Evolutionary conservation across 129 eudicot species (phyloP).

Genomic region (Escallonia rubra): DNA sequence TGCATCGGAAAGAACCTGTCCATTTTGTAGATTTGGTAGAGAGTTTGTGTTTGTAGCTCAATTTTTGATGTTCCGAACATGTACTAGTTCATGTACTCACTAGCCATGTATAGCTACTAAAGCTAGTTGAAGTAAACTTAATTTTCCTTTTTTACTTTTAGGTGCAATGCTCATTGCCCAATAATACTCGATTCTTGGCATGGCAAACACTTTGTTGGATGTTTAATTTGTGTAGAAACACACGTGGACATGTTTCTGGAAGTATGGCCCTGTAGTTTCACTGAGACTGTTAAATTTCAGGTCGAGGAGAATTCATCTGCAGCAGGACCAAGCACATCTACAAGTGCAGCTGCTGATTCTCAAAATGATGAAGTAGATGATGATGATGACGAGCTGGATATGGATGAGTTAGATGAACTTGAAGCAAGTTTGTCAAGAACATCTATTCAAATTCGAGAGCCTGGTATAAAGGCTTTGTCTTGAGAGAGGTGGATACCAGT

Average conservation of each 20-base stretch:
- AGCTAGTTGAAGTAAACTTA: neutral
- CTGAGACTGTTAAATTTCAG: conserved; percentile 23
- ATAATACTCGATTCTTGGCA: no score
- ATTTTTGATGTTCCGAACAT: no score
- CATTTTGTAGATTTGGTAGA: no score
- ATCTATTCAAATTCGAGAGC: conserved; percentile 62
- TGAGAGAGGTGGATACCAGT: conserved; percentile 1
- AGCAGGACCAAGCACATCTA: conserved; percentile 45
- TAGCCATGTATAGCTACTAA: neutral
- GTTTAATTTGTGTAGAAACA: neutral
- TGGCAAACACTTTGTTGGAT: neutral
- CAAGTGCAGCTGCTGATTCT: conserved; percentile 30
- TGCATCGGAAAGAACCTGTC: no score
- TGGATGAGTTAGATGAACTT: conserved; percentile 70
- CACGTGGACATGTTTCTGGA: no score
- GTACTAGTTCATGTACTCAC: no score
- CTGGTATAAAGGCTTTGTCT: conserved; percentile 15
- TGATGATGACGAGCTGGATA: conserved; percentile 65
- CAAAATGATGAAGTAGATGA: conserved; percentile 52
- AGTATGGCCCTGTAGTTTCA: no score
- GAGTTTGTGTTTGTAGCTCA: no score
- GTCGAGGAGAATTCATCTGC: conserved; percentile 32
- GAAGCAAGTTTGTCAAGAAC: conserved; percentile 83
- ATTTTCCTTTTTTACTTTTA: neutral
- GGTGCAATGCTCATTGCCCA: neutral